A percentile compares a stretch with the other conserved stretches of the same genome.
Conservation (phyloP, 495 filamentous ascomycete genomes). For the Penicillium argentinense region DNA sequence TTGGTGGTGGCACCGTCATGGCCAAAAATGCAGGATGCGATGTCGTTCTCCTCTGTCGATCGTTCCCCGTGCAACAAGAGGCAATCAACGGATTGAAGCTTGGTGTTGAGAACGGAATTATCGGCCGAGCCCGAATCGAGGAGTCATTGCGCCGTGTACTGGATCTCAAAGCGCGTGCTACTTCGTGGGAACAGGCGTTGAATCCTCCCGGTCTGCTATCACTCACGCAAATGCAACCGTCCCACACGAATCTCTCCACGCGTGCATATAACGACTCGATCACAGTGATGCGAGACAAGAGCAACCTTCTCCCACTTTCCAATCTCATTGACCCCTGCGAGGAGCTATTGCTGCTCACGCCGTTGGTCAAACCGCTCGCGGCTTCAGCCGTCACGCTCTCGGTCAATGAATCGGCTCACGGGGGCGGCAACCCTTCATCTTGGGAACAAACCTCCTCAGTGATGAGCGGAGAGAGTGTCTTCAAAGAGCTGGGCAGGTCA, state of each 20-base stretch:
- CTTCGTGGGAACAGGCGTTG: slow-evolving; percentile 79
- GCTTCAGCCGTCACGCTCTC: slow-evolving; percentile 70
- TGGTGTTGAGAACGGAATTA: slow-evolving; percentile 81
- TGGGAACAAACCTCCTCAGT: slow-evolving; percentile 65
- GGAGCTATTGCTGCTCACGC: slow-evolving; percentile 79
- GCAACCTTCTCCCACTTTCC: slow-evolving; percentile 73
- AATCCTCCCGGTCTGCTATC: slow-evolving; percentile 71
- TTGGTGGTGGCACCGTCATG: slow-evolving; percentile 92
- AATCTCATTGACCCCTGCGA: slow-evolving; percentile 77
- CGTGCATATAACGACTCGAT: slow-evolving; percentile 85
- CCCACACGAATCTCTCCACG: slow-evolving; percentile 74
- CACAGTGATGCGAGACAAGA: slow-evolving; percentile 80
- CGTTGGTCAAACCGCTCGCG: slow-evolving; percentile 80
- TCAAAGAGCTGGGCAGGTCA: slow-evolving; percentile 77
- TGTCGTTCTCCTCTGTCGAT: slow-evolving; percentile 78
- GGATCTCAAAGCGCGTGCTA: slow-evolving; percentile 71
- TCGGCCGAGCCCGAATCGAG: slow-evolving; percentile 71
- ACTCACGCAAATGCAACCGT: slow-evolving; percentile 74
- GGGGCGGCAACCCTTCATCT: slow-evolving; percentile 55
- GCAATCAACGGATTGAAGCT: slow-evolving; percentile 81
- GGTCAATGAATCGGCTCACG: slow-evolving; percentile 48
- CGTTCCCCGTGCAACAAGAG: slow-evolving; percentile 82
- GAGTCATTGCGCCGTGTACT: slow-evolving; percentile 74
- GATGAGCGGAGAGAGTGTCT: slow-evolving; percentile 84
- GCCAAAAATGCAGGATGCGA: slow-evolving; percentile 91